Base-by-base conservation (phyloP, 805 yeast genomes). In the Yamadazyma nakazawae region DNA sequence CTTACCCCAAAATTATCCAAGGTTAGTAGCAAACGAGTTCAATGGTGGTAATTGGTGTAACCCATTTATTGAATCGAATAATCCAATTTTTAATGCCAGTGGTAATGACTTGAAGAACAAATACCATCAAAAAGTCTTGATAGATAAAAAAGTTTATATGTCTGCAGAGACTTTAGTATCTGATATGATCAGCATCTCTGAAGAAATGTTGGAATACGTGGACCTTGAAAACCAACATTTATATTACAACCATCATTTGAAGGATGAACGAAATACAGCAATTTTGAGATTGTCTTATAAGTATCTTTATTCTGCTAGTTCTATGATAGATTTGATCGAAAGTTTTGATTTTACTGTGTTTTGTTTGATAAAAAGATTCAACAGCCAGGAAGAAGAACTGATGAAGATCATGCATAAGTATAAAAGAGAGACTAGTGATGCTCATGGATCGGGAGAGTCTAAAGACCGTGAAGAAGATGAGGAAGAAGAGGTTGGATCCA, bases 11-110 rank as follows among this genome's bases (percentile, higher is more conserved):
- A 66, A 82, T 2, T 79, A 82, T 52, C 90, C 94, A 8, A 71
- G 94, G 49, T 83, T 85, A 55, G 64, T 86, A 16, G 72, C 76
- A 36, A 81, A 81, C 25, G 80, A 78, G 45, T 85, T 82, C 60
- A 82, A 82, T 54, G 92, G 90, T 14, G 92, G 91, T n/a, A 82
- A 83, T 50, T 85, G 90, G 84, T 76, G 79, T 40, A 85, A 84
- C 55, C 88, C 87, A 21, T 83, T 84, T 53, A 78, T 80, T 53
- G 60, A 72, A 37, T 57, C 70, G 40, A 54, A 56, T 31, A 71
- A 67, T 41, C 57, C 63, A 7, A 67, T 66, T 18, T 61, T 70
- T 32, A 72, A 70, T 53, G 66, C 64, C 25, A 68, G 75, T 54
- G 76, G 76, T 2, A 74, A 70, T 50, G 74, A 70, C 25, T 59